These are phyloP conservation scores for Globisporangium iwayamae DNA, from an alignment of 352 stramenopile species.

Conservation along the genomic window DNA sequence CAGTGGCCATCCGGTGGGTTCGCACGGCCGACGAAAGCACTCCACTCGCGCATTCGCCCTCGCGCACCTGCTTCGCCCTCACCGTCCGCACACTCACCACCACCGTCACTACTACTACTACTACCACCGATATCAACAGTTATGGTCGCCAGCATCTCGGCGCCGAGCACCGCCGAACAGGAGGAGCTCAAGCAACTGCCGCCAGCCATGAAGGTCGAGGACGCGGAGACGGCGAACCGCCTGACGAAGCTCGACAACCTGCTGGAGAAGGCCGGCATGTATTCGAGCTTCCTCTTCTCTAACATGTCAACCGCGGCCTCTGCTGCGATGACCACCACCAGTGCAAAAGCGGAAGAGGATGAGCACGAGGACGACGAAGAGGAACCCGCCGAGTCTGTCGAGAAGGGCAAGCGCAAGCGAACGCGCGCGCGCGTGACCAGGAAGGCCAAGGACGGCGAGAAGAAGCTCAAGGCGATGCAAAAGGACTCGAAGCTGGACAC, in stretches of 20 bases:
- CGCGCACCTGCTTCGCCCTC: not conserved
- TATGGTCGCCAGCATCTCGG: constrained; percentile 58
- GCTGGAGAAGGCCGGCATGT: constrained; percentile 84
- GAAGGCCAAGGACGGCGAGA: constrained; percentile 40
- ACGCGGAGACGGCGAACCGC: constrained; percentile 51
- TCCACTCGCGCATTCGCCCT: constrained; percentile 9
- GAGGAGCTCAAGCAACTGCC: constrained; percentile 19
- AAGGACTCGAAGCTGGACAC: constrained; percentile 43
- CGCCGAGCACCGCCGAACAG: constrained; percentile 20
- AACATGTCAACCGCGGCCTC: constrained; percentile 76
- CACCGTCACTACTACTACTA: not conserved
- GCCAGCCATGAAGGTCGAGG: constrained; percentile 14
- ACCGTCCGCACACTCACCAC: not conserved
- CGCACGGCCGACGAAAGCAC: not conserved
- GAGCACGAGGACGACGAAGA: constrained; percentile 23
- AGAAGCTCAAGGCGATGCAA: constrained; percentile 71
- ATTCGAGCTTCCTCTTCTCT: constrained; percentile 85
- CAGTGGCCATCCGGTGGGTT: constrained; percentile 3
- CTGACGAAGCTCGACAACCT: constrained; percentile 83
- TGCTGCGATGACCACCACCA: constrained; percentile 14
- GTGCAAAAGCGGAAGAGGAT: constrained; percentile 5
- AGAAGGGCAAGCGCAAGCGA: constrained; percentile 46
- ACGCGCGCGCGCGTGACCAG: constrained; percentile 15
- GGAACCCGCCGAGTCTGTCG: constrained; percentile 1
- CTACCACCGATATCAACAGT: not conserved